Percentiles rank a stretch among this genome's conserved stretches.
phyloP scores from a whole-genome alignment of 2,329 filamentous ascomycete genomes.

The Fusarium agapanthi region DNA sequence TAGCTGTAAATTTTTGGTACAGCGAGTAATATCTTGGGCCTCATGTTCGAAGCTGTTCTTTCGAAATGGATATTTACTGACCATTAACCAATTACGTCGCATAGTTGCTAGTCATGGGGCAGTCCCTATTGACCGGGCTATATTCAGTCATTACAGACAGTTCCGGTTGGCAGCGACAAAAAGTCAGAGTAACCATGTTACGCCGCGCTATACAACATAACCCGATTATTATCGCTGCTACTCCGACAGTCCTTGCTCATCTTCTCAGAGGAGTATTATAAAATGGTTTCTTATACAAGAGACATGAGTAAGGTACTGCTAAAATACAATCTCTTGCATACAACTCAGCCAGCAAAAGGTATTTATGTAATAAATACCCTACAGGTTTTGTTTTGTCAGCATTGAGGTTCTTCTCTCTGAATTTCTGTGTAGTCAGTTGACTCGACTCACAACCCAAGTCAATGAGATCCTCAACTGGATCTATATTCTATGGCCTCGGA shows the following conservation, averaged over 20 bases:
- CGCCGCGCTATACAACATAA: fast-evolving
- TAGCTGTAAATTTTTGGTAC: background rate
- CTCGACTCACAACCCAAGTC: background rate
- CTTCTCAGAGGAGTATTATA: fast-evolving
- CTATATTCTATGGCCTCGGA: fast-evolving
- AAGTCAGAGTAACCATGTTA: fast-evolving
- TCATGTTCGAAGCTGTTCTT: background rate
- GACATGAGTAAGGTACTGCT: fast-evolving
- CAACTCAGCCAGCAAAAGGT: fast-evolving
- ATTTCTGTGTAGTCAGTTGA: fast-evolving
- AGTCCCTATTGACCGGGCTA: fast-evolving
- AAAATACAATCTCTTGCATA: fast-evolving
- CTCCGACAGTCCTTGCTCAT: background rate
- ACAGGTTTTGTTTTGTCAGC: background rate
- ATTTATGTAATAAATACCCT: background rate
- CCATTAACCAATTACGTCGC: fast-evolving
- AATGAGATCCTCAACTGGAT: background rate
- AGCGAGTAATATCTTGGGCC: fast-evolving
- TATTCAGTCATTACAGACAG: fast-evolving
- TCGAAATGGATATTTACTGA: background rate
- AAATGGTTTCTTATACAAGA: fast-evolving
- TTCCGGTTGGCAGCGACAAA: fast-evolving
- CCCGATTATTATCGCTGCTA: fast-evolving
- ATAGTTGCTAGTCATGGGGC: background rate
- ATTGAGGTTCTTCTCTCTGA: fast-evolving